phyloP scores from a whole-genome alignment of 2,329 filamentous ascomycete species.

The Hortaea werneckii region DNA sequence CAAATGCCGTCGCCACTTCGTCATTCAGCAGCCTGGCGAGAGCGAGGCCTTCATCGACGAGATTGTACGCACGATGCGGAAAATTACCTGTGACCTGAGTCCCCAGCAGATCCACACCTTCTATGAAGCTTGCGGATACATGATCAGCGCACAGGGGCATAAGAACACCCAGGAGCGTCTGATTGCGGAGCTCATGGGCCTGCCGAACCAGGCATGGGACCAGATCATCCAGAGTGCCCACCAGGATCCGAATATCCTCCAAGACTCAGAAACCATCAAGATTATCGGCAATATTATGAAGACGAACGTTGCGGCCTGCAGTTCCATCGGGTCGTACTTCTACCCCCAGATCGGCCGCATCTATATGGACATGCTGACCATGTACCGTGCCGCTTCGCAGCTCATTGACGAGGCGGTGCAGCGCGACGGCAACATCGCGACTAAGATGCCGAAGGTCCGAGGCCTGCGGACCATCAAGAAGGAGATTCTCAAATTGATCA shows the following conservation, averaged over 20 bases:
- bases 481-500: constrained; percentile 95
- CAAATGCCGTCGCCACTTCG: constrained; percentile 95
- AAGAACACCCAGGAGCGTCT: constrained; percentile 87
- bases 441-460: constrained; percentile 93
- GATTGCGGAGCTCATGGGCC: constrained; percentile 81
- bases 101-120: constrained; percentile 98
- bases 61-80: constrained; percentile 89
- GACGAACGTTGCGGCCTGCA: constrained; percentile 97
- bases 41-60: constrained; percentile 96
- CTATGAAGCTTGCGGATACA: constrained; percentile 97
- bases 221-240: constrained; percentile 84
- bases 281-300: constrained; percentile 99
- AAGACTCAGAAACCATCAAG: constrained; percentile 93
- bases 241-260: constrained; percentile 71
- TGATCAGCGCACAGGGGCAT: constrained; percentile 96
- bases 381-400: constrained; percentile 95
- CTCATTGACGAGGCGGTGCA: constrained; percentile 90
- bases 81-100: constrained; percentile 89
- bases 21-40: constrained; percentile 89
- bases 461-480: constrained; percentile 97
- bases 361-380: constrained; percentile 96
- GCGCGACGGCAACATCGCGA: constrained; percentile 80
- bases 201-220: constrained; percentile 92
- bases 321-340: constrained; percentile 92
- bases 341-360: constrained; percentile 96